Evolutionary conservation across 1,284 basidiomycete species (phyloP).

Genomic region (Cronartium ribicola): DNA sequence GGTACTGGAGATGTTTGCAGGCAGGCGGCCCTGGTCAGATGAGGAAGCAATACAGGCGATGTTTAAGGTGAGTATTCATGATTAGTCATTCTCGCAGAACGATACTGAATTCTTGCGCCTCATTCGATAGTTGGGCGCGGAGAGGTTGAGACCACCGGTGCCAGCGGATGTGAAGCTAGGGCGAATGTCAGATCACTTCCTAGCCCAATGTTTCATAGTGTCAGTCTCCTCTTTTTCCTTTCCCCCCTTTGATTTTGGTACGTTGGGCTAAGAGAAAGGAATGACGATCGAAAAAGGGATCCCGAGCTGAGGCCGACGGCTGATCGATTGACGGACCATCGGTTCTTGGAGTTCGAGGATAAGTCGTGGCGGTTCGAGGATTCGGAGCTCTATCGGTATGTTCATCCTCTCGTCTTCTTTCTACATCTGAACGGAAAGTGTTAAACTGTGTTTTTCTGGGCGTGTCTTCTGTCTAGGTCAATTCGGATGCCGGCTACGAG

Average conservation of each 20-base stretch:
- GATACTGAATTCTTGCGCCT: background rate
- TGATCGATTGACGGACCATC: conserved; percentile 72
- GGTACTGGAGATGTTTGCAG: conserved; percentile 96
- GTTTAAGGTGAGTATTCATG: conserved; percentile 67
- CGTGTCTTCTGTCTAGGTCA: too few species aligned
- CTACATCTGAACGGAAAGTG: background rate
- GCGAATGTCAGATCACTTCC: conserved; percentile 74
- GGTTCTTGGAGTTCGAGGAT: conserved; percentile 68
- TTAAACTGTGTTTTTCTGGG: too few species aligned
- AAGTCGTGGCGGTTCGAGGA: conserved; percentile 65
- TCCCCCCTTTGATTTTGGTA: background rate
- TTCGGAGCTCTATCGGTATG: conserved; percentile 46
- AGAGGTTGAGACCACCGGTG: conserved; percentile 78
- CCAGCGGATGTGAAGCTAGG: conserved; percentile 75
- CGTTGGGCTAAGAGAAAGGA: too few species aligned
- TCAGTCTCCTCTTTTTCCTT: conserved; percentile 53
- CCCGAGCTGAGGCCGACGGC: conserved; percentile 81
- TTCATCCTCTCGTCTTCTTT: background rate
- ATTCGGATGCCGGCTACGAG: too few species aligned
- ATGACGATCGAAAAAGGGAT: conserved; percentile 58
- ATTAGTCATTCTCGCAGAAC: conserved; percentile 8
- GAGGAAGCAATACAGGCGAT: conserved; percentile 87
- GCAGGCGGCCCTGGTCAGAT: conserved; percentile 84
- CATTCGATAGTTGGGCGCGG: conserved; percentile 67
- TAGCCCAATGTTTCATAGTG: conserved; percentile 85